Evolutionary conservation across 768 basidiomycete species (phyloP).

Genomic region (Kwoniella sp.): DNA sequence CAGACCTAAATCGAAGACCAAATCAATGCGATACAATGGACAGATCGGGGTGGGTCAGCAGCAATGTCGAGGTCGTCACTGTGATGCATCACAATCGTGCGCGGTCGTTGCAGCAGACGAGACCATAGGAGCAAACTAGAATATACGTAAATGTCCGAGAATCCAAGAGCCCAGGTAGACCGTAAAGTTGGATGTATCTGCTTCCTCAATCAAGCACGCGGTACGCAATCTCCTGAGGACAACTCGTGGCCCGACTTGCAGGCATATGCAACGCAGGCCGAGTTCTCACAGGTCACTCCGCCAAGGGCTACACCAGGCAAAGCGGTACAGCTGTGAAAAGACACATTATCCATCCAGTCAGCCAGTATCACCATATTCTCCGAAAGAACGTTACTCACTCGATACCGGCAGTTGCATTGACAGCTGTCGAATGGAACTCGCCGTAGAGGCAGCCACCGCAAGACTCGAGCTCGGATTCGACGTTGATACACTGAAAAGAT

Average conservation of each 20-base stretch:
- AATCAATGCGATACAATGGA: no score
- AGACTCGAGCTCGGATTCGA: constrained; percentile 9
- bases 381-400: constrained; percentile 10
- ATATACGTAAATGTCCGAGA: no score
- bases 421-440: not conserved
- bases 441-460: constrained; percentile 18
- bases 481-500: constrained; percentile 7
- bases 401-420: constrained; percentile 5
- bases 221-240: constrained; percentile 11
- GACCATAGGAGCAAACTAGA: no score
- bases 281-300: constrained; percentile 21
- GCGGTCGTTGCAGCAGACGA: no score
- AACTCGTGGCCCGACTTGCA: constrained; percentile 26
- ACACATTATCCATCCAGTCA: not conserved
- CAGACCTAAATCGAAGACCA: no score
- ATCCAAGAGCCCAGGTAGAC: no score
- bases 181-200: no score
- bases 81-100: no score
- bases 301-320: not conserved
- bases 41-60: no score
- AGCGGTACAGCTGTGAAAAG: not conserved
- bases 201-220: constrained; percentile 44
- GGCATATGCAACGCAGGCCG: constrained; percentile 19
- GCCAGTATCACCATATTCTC: not conserved
- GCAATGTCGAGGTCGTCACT: no score